Conservation (phyloP, 2,329 filamentous ascomycete genomes). For the Thielaviopsis musarum region DNA sequence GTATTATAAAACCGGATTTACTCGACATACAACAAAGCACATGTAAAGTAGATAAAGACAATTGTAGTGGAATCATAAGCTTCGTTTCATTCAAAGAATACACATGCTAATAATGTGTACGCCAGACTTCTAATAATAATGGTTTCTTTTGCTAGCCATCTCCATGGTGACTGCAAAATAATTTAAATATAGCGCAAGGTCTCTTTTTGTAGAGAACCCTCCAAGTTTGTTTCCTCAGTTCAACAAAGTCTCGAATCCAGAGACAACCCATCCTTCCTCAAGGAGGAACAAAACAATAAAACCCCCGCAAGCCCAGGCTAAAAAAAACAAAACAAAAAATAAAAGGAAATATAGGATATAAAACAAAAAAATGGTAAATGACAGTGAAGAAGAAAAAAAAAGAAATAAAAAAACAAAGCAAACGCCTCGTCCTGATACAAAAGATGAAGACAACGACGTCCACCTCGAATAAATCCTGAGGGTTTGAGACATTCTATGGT, state of each 20-base stretch:
- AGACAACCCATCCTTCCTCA: background rate
- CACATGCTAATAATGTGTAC: background rate
- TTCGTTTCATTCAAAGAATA: constrained; percentile 3
- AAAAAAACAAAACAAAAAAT: constrained; percentile 5
- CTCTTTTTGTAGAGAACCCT: background rate
- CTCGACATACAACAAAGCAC: no score
- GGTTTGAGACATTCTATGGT: background rate
- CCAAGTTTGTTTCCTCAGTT: background rate
- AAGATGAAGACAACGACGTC: constrained; percentile 1
- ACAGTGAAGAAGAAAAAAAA: constrained; percentile 3
- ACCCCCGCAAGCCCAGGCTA: background rate
- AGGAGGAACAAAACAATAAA: background rate
- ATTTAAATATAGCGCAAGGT: background rate
- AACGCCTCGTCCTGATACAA: background rate
- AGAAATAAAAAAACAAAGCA: background rate
- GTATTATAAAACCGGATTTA: no score
- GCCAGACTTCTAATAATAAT: background rate
- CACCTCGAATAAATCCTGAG: background rate
- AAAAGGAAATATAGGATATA: background rate
- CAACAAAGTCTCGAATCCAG: background rate
- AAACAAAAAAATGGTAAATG: background rate
- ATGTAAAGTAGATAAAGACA: background rate
- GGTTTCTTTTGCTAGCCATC: constrained; percentile 1
- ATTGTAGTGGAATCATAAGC: background rate
- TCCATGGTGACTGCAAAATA: constrained; percentile 7